Conservation (phyloP, 2,329 filamentous ascomycete genomes). For the Ophiosphaerella herpotricha region DNA sequence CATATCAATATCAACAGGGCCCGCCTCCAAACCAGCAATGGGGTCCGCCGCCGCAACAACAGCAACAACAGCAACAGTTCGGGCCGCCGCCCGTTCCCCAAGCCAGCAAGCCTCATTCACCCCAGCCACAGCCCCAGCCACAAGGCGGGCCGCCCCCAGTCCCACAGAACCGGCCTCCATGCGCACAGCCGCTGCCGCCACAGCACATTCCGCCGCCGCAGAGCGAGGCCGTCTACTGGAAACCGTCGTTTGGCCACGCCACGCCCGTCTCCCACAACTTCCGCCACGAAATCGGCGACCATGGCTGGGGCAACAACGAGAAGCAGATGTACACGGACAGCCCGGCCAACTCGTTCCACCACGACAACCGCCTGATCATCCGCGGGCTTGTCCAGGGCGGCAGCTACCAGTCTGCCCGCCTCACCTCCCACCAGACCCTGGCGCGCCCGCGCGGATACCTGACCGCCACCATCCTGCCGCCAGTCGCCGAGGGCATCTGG, state of each 20-base stretch:
- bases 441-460: constrained; percentile 58
- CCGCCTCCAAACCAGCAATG: constrained; percentile 24
- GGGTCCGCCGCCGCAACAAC: constrained; percentile 23
- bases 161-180: constrained; percentile 35
- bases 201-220: constrained; percentile 32
- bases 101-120: constrained; percentile 37
- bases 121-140: constrained; percentile 2
- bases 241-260: constrained; percentile 55
- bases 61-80: constrained; percentile 29
- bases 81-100: constrained; percentile 35
- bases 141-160: constrained; percentile 18
- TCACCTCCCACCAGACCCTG: constrained; percentile 60
- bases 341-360: constrained; percentile 59
- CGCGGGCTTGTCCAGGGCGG: constrained; percentile 53
- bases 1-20: constrained; percentile 21
- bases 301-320: constrained; percentile 67
- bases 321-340: constrained; percentile 61
- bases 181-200: constrained; percentile 34
- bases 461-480: constrained; percentile 57
- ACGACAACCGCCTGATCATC: constrained; percentile 57
- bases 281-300: constrained; percentile 60
- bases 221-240: constrained; percentile 55
- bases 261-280: constrained; percentile 58
- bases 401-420: constrained; percentile 60
- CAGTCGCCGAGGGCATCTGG: constrained; percentile 63